Conservation (phyloP, 208 protist genomes). For the Crithidia sp. region DNA sequence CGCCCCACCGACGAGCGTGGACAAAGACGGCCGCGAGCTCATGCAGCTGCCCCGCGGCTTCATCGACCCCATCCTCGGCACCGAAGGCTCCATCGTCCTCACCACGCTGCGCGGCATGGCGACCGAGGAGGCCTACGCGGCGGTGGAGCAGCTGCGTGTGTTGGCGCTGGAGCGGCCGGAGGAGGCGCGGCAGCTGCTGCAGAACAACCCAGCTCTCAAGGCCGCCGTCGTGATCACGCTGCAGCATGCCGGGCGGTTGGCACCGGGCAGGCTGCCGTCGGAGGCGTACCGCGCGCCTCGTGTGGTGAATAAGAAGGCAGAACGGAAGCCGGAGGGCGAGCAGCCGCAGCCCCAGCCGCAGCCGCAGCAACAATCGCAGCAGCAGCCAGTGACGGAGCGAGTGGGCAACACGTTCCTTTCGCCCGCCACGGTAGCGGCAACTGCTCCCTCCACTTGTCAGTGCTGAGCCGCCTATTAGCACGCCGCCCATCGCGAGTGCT, state of each 20-base stretch:
- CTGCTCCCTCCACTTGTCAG: neutral
- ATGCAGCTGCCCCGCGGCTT: slow-evolving; percentile 67
- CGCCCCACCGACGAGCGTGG: slow-evolving; percentile 14
- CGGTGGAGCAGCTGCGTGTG: slow-evolving; percentile 88
- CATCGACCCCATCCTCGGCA: slow-evolving; percentile 65
- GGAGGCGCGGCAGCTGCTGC: slow-evolving; percentile 69
- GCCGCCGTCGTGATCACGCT: slow-evolving; percentile 81
- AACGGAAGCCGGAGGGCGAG: slow-evolving; percentile 14
- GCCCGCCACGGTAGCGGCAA: neutral
- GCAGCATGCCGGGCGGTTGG: slow-evolving; percentile 80
- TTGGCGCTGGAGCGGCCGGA: slow-evolving; percentile 71
- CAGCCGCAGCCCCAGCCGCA: neutral
- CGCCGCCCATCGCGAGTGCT: too few species aligned
- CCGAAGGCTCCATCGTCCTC: slow-evolving; percentile 63
- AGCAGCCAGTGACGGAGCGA: neutral
- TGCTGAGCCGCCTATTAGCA: too few species aligned
- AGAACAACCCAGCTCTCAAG: slow-evolving; percentile 70
- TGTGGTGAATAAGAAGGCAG: slow-evolving; percentile 3
- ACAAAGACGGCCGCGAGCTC: slow-evolving; percentile 34
- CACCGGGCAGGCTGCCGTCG: slow-evolving; percentile 45
- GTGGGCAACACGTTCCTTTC: neutral
- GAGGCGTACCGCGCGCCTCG: slow-evolving; percentile 46
- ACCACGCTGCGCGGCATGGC: slow-evolving; percentile 56
- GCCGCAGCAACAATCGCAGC: neutral
- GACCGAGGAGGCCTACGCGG: slow-evolving; percentile 81